These are phyloP conservation scores for Quercus dentata DNA, from an alignment of 306 rosid genomes.

Conservation along the genomic window DNA sequence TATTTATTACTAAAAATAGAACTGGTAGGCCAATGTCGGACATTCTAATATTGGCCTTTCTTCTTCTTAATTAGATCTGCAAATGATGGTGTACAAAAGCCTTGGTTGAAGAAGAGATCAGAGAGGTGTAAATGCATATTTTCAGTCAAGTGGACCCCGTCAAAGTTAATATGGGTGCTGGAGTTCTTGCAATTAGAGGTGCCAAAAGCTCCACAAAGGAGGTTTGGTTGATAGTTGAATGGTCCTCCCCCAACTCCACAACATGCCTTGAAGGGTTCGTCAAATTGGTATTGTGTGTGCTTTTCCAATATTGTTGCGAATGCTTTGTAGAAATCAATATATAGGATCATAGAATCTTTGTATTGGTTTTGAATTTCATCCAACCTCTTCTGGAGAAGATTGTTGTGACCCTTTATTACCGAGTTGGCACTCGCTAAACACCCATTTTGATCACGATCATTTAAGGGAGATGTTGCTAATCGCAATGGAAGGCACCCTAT, in stretches of 20 bases:
- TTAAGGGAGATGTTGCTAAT: too few species aligned
- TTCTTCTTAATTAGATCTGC: background rate
- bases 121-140: slow-evolving; percentile 13
- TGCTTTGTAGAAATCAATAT: too few species aligned
- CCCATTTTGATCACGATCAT: too few species aligned
- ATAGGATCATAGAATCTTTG: background rate
- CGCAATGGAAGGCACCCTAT: too few species aligned
- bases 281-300: too few species aligned
- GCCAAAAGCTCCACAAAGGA: slow-evolving; percentile 12
- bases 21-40: too few species aligned
- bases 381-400: too few species aligned
- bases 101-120: too few species aligned
- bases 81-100: background rate
- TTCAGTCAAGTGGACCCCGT: slow-evolving; percentile 24
- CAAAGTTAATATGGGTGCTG: slow-evolving; percentile 21
- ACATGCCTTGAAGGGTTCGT: background rate
- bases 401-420: too few species aligned
- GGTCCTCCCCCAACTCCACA: slow-evolving; percentile 8
- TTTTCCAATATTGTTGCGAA: too few species aligned
- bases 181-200: slow-evolving; percentile 18
- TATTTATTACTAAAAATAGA: too few species aligned
- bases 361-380: background rate
- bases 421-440: too few species aligned
- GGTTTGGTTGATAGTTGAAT: background rate
- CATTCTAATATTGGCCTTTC: background rate